phyloP scores from a whole-genome alignment of 208 protist genomes.

The Crithidia thermophila region DNA sequence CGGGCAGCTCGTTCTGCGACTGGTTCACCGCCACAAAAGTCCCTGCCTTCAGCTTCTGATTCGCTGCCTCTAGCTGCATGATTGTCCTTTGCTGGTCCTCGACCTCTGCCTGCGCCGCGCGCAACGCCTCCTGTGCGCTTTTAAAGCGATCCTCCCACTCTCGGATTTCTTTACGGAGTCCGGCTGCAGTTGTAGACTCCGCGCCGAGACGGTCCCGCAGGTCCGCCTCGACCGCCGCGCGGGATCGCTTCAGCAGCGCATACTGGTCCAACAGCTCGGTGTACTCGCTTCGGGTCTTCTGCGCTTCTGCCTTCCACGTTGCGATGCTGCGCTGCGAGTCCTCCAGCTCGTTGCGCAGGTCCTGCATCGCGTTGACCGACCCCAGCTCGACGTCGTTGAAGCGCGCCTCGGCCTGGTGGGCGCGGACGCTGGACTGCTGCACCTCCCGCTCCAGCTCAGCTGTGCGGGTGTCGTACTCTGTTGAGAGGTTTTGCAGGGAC shows the following conservation, averaged over 20 bases:
- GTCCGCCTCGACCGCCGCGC: conserved; percentile 20
- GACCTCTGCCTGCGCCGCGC: conserved; percentile 19
- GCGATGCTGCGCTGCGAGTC: conserved; percentile 48
- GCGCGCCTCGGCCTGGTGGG: conserved; percentile 56
- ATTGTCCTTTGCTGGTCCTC: conserved; percentile 30
- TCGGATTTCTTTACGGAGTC: conserved; percentile 9
- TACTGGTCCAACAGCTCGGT: conserved; percentile 42
- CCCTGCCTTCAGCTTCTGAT: conserved; percentile 16
- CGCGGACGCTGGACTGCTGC: conserved; percentile 49
- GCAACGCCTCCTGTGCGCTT: conserved; percentile 20
- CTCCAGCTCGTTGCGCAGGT: conserved; percentile 60
- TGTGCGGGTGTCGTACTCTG: conserved; percentile 59
- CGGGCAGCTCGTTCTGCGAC: conserved; percentile 5
- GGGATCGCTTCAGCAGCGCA: conserved; percentile 35
- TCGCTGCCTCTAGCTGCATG: conserved; percentile 23
- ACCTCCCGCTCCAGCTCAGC: conserved; percentile 59
- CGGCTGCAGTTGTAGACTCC: conserved; percentile 15
- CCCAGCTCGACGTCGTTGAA: conserved; percentile 48
- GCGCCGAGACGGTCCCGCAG: conserved; percentile 24
- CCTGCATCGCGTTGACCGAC: conserved; percentile 48
- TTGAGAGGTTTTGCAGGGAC: conserved; percentile 39
- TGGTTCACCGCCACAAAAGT: conserved; percentile 3
- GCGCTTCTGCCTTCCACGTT: conserved; percentile 35
- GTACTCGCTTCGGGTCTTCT: conserved; percentile 35
- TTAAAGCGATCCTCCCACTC: conserved; percentile 28